Evolutionary conservation across 176 grass and related monocot species (phyloP), one percentile per base, ranked within the genome.

Genomic region (Saccharum officinarum): DNA sequence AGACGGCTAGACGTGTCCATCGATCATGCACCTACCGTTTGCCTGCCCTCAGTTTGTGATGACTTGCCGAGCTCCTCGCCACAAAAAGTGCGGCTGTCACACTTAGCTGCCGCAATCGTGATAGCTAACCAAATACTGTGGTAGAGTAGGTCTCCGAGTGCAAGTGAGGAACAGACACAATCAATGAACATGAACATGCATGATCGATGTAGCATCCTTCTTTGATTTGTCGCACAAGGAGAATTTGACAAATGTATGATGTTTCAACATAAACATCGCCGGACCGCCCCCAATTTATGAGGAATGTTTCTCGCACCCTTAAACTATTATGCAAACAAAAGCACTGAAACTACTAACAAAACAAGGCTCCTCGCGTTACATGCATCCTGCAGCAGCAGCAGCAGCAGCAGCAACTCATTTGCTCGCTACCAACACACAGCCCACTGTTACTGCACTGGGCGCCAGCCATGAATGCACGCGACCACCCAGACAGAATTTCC

Each of bases 401-500:
- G 25, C 40, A 66, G 39, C n/a, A n/a, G n/a, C n/a, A n/a, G n/a
- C n/a, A n/a, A n/a, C 52, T 49, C 84, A 86, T 75, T 36, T 44
- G 61, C 71, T 87, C 47, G 75, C 33, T 20, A 67, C 40, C 52
- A 23, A 10, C 46, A 59, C 41, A 15, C 62, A 65, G 26, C 28
- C 60, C 28, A 46, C 67, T 10, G 47, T 71, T 54, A 20, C 88
- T 23, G 59, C 76, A 13, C 63, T 41, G 71, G 81, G 89, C 81
- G 89, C 76, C 59, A 62, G 10, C 37, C 41, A 64, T 87, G 76
- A 85, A 84, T 84, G 77, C 81, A 49, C 47, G 36, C 69, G 1
- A 71, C 44, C 74, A 31, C n/a, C 69, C 11, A 71, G 80, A 83
- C 84, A 91, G 63, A 84, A 80, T 79, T 84, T 87, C 80, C 49